Conservation (phyloP, 1,284 basidiomycete species). For the Moesziomyces aphidis region DNA sequence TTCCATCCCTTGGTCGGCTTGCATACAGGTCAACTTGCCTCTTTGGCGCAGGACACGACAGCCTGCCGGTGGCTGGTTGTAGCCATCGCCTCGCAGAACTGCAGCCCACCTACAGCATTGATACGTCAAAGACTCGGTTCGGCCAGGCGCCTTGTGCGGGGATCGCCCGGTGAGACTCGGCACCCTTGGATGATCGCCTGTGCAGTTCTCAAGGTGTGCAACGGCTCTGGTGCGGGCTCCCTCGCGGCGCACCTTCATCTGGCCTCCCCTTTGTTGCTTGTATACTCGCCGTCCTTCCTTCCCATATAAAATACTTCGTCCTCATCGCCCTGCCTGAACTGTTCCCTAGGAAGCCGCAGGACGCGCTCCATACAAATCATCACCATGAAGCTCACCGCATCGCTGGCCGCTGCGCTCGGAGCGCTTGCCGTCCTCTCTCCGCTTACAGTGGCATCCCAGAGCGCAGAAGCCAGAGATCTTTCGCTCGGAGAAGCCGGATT, state of each 20-base stretch:
- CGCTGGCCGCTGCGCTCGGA: constrained; percentile 13
- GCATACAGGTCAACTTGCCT: neutral
- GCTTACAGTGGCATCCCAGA: constrained; percentile 4
- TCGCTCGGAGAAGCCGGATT: constrained; percentile 1
- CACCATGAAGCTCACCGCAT: constrained; percentile 18
- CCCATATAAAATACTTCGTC: neutral
- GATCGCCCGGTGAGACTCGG: neutral
- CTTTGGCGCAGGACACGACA: neutral
- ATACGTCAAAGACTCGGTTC: neutral
- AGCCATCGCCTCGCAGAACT: neutral
- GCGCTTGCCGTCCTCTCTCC: constrained; percentile 27
- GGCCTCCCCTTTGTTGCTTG: neutral
- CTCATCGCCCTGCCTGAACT: too few relatives aligned
- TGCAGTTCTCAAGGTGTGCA: neutral
- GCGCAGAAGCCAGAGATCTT: neutral
- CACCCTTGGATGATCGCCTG: neutral
- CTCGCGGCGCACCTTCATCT: neutral
- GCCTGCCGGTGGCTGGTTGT: neutral
- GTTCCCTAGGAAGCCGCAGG: too few relatives aligned
- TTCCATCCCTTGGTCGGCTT: too few relatives aligned
- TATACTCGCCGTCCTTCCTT: neutral
- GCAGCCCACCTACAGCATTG: constrained; percentile 14
- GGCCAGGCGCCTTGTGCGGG: too few relatives aligned
- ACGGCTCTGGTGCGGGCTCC: neutral
- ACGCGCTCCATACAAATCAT: neutral